Percentiles rank a stretch among this genome's conserved stretches.
phyloP scores from a whole-genome alignment of 176 grass and related monocot species.

The Alloteropsis semialata region DNA sequence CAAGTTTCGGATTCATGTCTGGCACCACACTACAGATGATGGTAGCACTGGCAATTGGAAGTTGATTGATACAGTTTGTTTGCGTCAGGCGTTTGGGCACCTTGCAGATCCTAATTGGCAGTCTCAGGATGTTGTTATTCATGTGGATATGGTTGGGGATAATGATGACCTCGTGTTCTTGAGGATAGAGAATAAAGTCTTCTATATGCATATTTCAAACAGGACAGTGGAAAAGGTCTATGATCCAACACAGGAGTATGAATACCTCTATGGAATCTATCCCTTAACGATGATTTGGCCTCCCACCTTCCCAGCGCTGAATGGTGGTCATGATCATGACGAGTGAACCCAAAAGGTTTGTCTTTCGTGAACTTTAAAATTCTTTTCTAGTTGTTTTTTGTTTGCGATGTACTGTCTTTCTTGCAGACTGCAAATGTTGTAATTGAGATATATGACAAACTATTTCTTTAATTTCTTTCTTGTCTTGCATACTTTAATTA shows the following conservation, averaged over 20 bases:
- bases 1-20: background rate
- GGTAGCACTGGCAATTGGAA: background rate
- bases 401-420: background rate
- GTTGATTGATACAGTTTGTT: background rate
- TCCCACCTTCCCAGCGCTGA: background rate
- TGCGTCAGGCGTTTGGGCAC: conserved; percentile 11
- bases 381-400: background rate
- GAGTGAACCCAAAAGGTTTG: background rate
- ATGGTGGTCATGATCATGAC: background rate
- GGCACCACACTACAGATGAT: background rate
- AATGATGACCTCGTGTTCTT: conserved; percentile 25
- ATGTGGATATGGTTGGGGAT: background rate
- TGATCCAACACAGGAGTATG: background rate
- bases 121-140: background rate
- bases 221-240: conserved; percentile 4
- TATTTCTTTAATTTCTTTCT: no score
- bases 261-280: background rate
- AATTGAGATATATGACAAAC: no score
- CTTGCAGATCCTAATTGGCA: background rate
- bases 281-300: conserved; percentile 23
- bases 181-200: background rate
- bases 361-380: background rate
- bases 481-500: no score
- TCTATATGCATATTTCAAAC: background rate
- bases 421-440: no score